Conservation (phyloP, 2,329 filamentous ascomycete genomes). For the Fusarium sp. region DNA sequence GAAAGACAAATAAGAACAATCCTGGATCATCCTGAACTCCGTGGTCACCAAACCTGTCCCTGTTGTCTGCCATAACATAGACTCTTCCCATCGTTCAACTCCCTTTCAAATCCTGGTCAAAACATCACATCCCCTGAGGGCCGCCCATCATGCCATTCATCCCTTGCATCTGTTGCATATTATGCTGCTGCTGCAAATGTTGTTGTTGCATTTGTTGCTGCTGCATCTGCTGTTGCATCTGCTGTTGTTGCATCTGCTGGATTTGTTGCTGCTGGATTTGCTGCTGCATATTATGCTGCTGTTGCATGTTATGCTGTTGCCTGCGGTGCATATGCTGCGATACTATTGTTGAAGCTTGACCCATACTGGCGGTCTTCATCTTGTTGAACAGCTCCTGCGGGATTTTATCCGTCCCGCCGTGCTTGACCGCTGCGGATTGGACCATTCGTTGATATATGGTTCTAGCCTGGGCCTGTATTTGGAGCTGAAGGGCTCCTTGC, state of each 20-base stretch:
- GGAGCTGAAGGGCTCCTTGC: conserved; percentile 47
- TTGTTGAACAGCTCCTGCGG: conserved; percentile 58
- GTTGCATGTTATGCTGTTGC: conserved; percentile 46
- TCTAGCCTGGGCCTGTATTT: conserved; percentile 51
- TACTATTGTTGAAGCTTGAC: conserved; percentile 53
- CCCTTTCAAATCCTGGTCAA: background rate
- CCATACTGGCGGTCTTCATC: conserved; percentile 57
- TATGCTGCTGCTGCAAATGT: conserved; percentile 45
- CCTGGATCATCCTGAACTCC: conserved; percentile 37
- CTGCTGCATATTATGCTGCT: conserved; percentile 46
- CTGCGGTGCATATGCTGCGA: conserved; percentile 44
- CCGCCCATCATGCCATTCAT: conserved; percentile 63
- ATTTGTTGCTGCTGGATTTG: conserved; percentile 44
- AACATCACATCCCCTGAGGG: conserved; percentile 59
- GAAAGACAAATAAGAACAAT: conserved; percentile 28
- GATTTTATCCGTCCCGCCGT: conserved; percentile 57
- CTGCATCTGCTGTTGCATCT: conserved; percentile 49
- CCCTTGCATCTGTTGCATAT: conserved; percentile 44
- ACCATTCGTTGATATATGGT: conserved; percentile 56
- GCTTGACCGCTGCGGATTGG: conserved; percentile 48
- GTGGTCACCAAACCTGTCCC: conserved; percentile 13
- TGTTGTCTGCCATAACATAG: conserved; percentile 20
- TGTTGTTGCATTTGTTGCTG: conserved; percentile 42
- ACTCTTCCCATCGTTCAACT: conserved; percentile 11
- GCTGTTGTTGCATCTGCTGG: conserved; percentile 47